These are phyloP conservation scores for Phaeotremella fagi DNA, from an alignment of 768 basidiomycete genomes.

Conservation along the genomic window DNA sequence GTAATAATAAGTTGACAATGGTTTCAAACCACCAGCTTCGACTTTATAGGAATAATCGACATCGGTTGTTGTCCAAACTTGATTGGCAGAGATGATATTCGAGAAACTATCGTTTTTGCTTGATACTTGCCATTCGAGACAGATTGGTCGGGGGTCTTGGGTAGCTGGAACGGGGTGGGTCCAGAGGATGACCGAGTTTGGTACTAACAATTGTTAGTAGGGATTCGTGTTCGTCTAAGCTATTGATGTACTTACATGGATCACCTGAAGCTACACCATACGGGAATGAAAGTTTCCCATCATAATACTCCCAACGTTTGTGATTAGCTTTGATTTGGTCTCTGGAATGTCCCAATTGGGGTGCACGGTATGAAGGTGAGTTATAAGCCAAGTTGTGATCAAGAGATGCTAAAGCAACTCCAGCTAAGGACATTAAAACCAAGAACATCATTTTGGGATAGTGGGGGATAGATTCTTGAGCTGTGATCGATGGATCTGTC, in stretches of 20 bases:
- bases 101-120: constrained; percentile 52
- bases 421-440: no score
- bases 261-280: constrained; percentile 52
- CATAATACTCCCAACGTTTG: constrained; percentile 29
- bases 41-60: constrained; percentile 62
- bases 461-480: no score
- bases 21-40: constrained; percentile 54
- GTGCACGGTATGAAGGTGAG: constrained; percentile 16
- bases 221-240: no score
- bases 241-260: constrained; percentile 50
- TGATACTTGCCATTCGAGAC: constrained; percentile 55
- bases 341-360: constrained; percentile 4
- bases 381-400: constrained; percentile 23
- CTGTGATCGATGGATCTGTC: no score
- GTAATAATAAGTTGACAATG: constrained; percentile 59
- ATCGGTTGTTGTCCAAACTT: constrained; percentile 58
- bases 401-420: no score
- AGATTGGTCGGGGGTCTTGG: constrained; percentile 43
- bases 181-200: constrained; percentile 57
- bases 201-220: not conserved
- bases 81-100: constrained; percentile 51
- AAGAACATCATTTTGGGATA: no score
- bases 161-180: constrained; percentile 54
- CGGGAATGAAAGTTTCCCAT: constrained; percentile 16
- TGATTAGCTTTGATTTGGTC: constrained; percentile 4